These are phyloP conservation scores for Corynascus novoguineensis DNA, from an alignment of 495 filamentous ascomycete genomes.

Conservation along the genomic window DNA sequence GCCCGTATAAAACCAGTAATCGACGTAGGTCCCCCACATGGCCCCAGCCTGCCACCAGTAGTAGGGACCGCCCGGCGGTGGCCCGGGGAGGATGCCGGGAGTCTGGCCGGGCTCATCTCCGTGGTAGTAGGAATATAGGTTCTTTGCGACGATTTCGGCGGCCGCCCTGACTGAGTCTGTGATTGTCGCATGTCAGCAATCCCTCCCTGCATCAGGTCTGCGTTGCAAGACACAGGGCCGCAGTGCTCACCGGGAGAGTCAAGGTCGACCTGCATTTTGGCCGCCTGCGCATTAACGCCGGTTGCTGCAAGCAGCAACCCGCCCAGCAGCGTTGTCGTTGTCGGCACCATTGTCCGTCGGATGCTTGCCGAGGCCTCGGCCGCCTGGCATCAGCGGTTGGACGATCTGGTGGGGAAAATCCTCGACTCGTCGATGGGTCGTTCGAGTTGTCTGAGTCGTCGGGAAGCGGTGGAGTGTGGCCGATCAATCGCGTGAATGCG, in stretches of 20 bases:
- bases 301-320: slow-evolving; percentile 8
- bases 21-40: slow-evolving; percentile 61
- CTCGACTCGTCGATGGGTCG: not conserved
- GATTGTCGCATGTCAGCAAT: not conserved
- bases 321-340: slow-evolving; percentile 7
- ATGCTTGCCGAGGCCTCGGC: slow-evolving; percentile 1
- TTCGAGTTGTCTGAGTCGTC: not conserved
- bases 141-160: slow-evolving; percentile 30
- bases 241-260: slow-evolving; percentile 12
- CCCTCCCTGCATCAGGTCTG: not conserved
- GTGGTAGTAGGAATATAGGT: slow-evolving; percentile 59
- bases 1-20: slow-evolving; percentile 65
- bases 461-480: not conserved
- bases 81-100: slow-evolving; percentile 40
- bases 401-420: not conserved
- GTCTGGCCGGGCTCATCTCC: slow-evolving; percentile 57
- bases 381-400: slow-evolving; percentile 1
- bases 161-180: slow-evolving; percentile 26
- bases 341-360: slow-evolving; percentile 5
- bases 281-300: slow-evolving; percentile 8
- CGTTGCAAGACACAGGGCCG: not conserved
- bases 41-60: slow-evolving; percentile 77
- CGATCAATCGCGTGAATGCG: not conserved
- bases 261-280: slow-evolving; percentile 19
- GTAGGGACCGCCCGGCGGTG: slow-evolving; percentile 29